Evolutionary conservation across 208 protist species (phyloP).

Genomic region (Ichthyophonus hoferi): DNA sequence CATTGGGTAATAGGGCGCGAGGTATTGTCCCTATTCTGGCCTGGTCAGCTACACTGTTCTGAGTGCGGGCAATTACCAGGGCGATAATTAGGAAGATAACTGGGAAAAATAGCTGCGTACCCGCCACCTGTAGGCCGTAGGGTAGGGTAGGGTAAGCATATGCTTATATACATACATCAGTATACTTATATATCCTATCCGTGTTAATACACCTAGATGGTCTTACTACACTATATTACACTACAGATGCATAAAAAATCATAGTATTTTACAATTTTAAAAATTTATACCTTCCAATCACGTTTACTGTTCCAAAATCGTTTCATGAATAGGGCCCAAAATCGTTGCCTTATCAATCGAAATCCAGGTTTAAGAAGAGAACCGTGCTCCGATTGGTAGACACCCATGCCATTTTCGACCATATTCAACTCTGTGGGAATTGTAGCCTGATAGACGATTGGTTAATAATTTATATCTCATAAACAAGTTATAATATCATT

Average conservation of each 20-base stretch:
- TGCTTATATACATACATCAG: too few relatives aligned
- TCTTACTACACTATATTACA: too few relatives aligned
- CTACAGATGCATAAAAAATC: too few relatives aligned
- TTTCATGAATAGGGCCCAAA: constrained; percentile 40
- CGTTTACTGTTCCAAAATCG: constrained; percentile 26
- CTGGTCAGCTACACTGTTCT: neutral
- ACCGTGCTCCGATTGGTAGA: neutral
- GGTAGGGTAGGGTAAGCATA: neutral
- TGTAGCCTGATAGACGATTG: too few relatives aligned
- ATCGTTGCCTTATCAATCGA: constrained; percentile 7
- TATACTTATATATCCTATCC: too few relatives aligned
- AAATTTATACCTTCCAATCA: constrained; percentile 32
- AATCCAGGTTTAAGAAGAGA: neutral
- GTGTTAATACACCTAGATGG: too few relatives aligned
- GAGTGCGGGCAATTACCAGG: neutral
- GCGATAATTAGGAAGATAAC: constrained; percentile 11
- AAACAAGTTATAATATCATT: too few relatives aligned
- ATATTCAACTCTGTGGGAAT: too few relatives aligned
- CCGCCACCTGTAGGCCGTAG: neutral
- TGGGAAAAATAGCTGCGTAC: constrained; percentile 20
- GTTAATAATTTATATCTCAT: too few relatives aligned
- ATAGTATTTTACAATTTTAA: too few relatives aligned
- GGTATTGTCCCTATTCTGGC: neutral
- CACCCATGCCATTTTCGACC: neutral
- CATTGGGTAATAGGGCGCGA: neutral